Evolutionary conservation across 768 basidiomycete genomes (phyloP), one percentile per base, ranked within the genome.

Genomic region (Polyporus arcularius): DNA sequence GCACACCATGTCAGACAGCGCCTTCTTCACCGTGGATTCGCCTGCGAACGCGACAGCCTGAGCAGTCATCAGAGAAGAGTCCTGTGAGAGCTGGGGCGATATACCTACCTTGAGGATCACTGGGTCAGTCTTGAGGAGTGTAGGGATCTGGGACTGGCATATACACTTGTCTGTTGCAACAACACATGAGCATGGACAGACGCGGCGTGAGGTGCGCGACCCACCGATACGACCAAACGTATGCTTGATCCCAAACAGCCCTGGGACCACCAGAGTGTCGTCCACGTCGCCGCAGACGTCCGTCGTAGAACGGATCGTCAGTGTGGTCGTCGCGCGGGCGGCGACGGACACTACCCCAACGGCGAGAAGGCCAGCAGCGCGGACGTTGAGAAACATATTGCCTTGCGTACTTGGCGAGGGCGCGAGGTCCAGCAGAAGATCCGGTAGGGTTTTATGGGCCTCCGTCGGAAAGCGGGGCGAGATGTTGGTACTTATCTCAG

Each of bases 251-350:
- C 70, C 69, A n/a, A 70, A 65, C 16, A 63, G 26, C 1, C 61
- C 43, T 2, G 7, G 49, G 18, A 76, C 71, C 2, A 71, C 64
- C 32, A 81, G 68, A 7, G 66, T 62, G 2, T 61, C 70, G 45
- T 75, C 63, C 42, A 81, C 67, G 53, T 75, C 68, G 18, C 73
- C 80, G 62, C 81, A 83, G 26, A 74, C 64, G 62, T 82, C 80
- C n/a, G 64, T 39, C 6, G 58, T 46, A 14, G 58, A 49, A 43
- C 62, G 62, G 16, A 43, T 30, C 14, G 6, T 42, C 18, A 18
- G 56, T 15, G 55, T 31, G 47, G 59, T 47, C 21, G 58, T 35
- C 21, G 58, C 58, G n/a, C 46, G 50, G 21, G 58, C 59, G 4
- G 40, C 40, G 28, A 31, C 40, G 28, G 26, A 14, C 30, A 31